Evolutionary conservation across 148 eudicot species (phyloP), one percentile per base, ranked within the genome.

Genomic region (Amaranthus hypochondriacus): DNA sequence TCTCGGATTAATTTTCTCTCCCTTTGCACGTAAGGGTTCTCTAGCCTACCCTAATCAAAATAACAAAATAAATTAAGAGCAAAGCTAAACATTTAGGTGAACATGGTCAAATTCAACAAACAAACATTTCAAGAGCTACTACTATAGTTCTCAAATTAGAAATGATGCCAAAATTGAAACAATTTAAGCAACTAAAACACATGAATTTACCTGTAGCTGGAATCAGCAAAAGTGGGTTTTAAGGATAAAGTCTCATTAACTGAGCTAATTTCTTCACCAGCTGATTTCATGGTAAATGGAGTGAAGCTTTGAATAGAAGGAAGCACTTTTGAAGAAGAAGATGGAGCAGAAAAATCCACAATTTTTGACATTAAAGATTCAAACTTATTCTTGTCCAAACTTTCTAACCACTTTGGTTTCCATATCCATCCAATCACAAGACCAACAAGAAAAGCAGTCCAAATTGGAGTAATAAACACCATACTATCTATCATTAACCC

Each of bases 321-420:
- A 73, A 82, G 77, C 56, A 66, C 86, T 66, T 77, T 81, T 9
- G 78, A 71, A 39, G 80, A 65, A 5, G 86, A 80, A 51, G 82
- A 53, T 51, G 85, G 79, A 44, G 82, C 69, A 48, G 87, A 83
- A 76, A 70, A 73, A 73, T 81, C 85, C 10, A 56, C 73, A 87
- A 87, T 69, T 80, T 88, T 66, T 44, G 83, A 69, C 46, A 79
- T 28, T 4, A 82, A 82, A 62, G 79, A 62, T 53, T 82, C 82
- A 69, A 82, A 68, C 28, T 81, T 76, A 12, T 76, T 69, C 62
- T 7, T 75, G 49, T 82, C 81, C 44, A 76, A 78, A 71, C 73
- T 71, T 51, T 78, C 86, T 97, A 97, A 92, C 97, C 99, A 92
- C n/a, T 77, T 87, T 47, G 99, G 99, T 67, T 83, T 87, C 99